A percentile compares a stretch with the other conserved stretches of the same genome.
Conservation (phyloP, 2,329 filamentous ascomycete species). For the Curvularia spicifera region DNA sequence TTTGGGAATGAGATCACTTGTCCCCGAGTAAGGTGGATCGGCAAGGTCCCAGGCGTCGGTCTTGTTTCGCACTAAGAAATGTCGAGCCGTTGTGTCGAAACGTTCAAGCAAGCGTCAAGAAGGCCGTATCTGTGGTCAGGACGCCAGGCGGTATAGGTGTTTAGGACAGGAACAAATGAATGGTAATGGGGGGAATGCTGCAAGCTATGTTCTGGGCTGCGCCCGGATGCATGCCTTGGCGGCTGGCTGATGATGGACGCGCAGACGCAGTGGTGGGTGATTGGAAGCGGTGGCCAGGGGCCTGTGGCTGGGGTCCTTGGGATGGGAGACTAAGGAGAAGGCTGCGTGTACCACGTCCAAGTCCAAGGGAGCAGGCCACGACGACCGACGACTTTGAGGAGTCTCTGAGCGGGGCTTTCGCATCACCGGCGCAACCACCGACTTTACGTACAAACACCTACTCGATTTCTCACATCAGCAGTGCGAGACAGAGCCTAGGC, state of each 20-base stretch:
- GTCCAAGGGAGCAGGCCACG: neutral
- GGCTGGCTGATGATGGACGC: conserved; percentile 24
- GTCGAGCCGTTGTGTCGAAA: conserved; percentile 21
- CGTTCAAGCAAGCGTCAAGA: conserved; percentile 2
- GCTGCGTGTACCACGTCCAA: conserved; percentile 1
- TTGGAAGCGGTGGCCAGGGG: conserved; percentile 20
- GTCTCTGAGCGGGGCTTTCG: neutral
- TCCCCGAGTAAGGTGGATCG: conserved; percentile 30
- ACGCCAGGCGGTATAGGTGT: conserved; percentile 4
- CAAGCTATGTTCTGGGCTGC: conserved; percentile 25
- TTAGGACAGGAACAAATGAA: conserved; percentile 6
- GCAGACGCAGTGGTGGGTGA: conserved; percentile 27
- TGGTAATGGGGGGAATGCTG: conserved; percentile 12
- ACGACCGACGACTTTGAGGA: neutral
- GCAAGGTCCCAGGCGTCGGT: conserved; percentile 24
- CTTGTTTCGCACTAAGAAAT: conserved; percentile 26
- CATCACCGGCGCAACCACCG: neutral
- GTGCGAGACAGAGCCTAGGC: conserved; percentile 10
- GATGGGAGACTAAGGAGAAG: conserved; percentile 5
- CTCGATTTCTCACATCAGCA: conserved; percentile 24
- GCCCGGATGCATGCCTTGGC: conserved; percentile 33
- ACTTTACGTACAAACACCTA: neutral
- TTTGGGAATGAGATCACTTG: conserved; percentile 34
- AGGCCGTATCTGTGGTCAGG: conserved; percentile 15
- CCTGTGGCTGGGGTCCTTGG: conserved; percentile 25